Base-by-base conservation (phyloP, 179 eudicot genomes). In the Carnegiea gigantea region DNA sequence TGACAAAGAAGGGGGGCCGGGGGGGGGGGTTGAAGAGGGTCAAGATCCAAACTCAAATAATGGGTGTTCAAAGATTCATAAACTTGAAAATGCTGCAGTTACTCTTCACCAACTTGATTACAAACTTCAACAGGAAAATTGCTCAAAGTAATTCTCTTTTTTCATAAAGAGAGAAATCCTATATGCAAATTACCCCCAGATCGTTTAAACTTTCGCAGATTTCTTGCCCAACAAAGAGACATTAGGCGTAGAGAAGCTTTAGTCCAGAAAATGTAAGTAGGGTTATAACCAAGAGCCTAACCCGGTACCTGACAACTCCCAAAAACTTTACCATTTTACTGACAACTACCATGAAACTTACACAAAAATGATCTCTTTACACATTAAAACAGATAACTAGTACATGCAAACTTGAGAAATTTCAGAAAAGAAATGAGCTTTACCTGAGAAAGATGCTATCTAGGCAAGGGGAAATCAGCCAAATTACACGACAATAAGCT, bases 391-490 rank as follows among this genome's bases (percentile, higher is more conserved):
- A 46, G 11, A 49, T 12, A 49, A 48, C 62, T 1, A 14, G 6
- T 7, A 33, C 79, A 76, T 76, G 79, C 80, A 60, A 77, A 62
- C n/a, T 8, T 18, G 57, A 51, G 51, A 38, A 77, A 30, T 18
- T 40, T 9, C 18, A 60, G 46, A 77, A 77, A 6, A 77, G 46
- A 5, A 20, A 60, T 9, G 46, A 60, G 28, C 23, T 36, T 6
- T 78, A 78, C 80, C 80, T 64, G 80, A 44, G 73, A 30, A 30
- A 76, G n/a, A 76, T 17, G 79, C 40, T 76, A 76, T 53, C 24
- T 30, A 3, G 77, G 77, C 62, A 76, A 57, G 46, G 23, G 68
- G n/a, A 38, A 54, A 21, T 57, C 15, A 54, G 12, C 8, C 44
- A 36, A 36, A 67, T 26, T 67, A 26, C 72, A 67, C 28, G 1